Conservation (phyloP, 331 rosid genomes). For the Acacia pycnantha region DNA sequence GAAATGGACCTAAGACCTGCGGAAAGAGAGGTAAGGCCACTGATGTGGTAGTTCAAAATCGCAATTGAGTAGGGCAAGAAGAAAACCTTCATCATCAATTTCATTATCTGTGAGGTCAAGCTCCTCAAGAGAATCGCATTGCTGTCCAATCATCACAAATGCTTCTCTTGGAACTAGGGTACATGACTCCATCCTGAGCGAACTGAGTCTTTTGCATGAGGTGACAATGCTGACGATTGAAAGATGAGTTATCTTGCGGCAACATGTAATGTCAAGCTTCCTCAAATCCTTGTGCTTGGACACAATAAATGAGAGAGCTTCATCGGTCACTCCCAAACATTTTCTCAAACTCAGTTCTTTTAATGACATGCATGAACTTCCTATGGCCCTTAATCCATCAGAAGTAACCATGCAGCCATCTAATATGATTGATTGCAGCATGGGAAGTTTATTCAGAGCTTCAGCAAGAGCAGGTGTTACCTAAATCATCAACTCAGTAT, state of each 20-base stretch:
- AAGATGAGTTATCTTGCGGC: conserved; percentile 72
- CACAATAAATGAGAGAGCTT: conserved; percentile 68
- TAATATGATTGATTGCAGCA: conserved; percentile 69
- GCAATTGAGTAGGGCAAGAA: conserved; percentile 1
- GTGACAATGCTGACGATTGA: conserved; percentile 70
- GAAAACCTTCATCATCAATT: conserved; percentile 80
- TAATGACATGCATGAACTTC: conserved; percentile 64
- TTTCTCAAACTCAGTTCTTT: conserved; percentile 86
- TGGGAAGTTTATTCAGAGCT: conserved; percentile 62
- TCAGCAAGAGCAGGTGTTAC: conserved; percentile 71
- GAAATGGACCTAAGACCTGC: conserved; percentile 77
- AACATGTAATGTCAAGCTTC: conserved; percentile 93
- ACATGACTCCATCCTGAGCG: conserved; percentile 94
- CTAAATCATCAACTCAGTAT: conserved; percentile 47
- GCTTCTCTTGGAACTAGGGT: conserved; percentile 72
- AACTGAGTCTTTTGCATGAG: conserved; percentile 65
- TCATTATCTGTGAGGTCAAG: conserved; percentile 94
- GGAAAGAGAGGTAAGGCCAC: conserved; percentile 33
- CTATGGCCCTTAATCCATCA: conserved; percentile 79
- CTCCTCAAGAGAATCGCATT: conserved; percentile 69
- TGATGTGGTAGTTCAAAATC: conserved; percentile 13
- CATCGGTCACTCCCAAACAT: conserved; percentile 82
- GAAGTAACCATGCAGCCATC: conserved; percentile 70
- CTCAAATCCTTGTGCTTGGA: conserved; percentile 71
- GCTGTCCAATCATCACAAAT: conserved; percentile 66